These are phyloP conservation scores for Pseudogymnoascus sp. DNA, from an alignment of 2,329 filamentous ascomycete genomes.

Conservation along the genomic window DNA sequence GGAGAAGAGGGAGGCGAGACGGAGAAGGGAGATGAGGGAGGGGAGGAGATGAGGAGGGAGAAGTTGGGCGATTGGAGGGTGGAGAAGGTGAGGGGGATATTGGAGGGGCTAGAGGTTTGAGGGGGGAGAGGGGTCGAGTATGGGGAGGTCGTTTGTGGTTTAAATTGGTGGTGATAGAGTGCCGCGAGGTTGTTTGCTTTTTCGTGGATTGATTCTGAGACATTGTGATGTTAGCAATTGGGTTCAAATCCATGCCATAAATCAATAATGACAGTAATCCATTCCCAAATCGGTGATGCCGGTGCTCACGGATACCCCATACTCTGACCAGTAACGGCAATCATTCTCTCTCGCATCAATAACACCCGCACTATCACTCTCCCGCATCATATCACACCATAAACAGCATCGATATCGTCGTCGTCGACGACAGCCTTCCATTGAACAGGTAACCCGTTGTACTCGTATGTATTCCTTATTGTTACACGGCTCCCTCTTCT, in stretches of 20 bases:
- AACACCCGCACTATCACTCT: too few species aligned
- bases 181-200: too few species aligned
- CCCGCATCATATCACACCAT: neutral
- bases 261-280: neutral
- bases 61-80: neutral
- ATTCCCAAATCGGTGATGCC: neutral
- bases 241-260: neutral
- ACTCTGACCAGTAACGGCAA: neutral
- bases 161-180: too few species aligned
- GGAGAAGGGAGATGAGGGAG: neutral
- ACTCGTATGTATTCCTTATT: neutral
- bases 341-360: neutral
- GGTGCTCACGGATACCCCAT: neutral
- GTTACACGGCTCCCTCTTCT: neutral
- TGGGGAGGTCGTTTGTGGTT: neutral
- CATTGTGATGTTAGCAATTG: neutral
- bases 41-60: neutral
- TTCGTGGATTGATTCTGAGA: too few species aligned
- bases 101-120: neutral
- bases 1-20: neutral
- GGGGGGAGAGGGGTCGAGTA: too few species aligned
- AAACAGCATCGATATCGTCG: neutral
- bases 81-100: neutral
- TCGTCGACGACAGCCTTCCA: neutral
- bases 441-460: neutral